Evolutionary conservation across 108 stramenopile genomes (phyloP), one percentile per base, ranked within the genome.

Genomic region (Skeletonema grethae): DNA sequence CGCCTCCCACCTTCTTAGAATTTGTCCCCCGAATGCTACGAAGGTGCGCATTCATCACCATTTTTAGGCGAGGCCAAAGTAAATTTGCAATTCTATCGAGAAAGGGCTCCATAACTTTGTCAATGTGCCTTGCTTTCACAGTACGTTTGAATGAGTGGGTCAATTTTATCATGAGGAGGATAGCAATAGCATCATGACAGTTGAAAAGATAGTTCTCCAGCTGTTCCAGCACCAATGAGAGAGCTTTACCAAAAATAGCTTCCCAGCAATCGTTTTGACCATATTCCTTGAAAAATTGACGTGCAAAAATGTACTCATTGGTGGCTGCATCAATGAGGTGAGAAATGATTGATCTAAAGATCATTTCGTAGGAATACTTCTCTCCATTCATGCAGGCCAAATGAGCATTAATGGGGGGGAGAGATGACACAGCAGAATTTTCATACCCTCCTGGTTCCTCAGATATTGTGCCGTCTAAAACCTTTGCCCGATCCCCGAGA

Each of bases 281-380:
- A 10, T 72, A 63, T 29, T 86, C 87, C 81, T 96, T 86, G 77
- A 99, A 98, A 70, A 99, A 98, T 61, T 97, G 96, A 8, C 93
- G 71, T 22, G 87, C 82, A 73, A 99, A 99, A 20, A 98, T 93
- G 75, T 95, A 94, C 72, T 99, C 99, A 69, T 96, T 96, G 6
- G 97, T 97, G 9, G 97, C 98, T 11, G 96, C 90, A 84, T 99
- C 97, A 46, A 97, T 86, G 45, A 99, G 86, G 69, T 99, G 99
- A 63, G 92, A 91, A 76, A 98, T 78, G 36, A 97, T 72, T 18
- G 92, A 94, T 24, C 98, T 87, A 69, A 98, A 88, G 18, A 99
- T 79, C 50, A 89, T 97, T 80, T 99, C 99, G 67, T 97, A 99
- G 1, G 97, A 94, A 63, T 89, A 97, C 39, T 77, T 82, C 38